phyloP scores from a whole-genome alignment of 2,329 filamentous ascomycete genomes.

The Monilinia polystroma region DNA sequence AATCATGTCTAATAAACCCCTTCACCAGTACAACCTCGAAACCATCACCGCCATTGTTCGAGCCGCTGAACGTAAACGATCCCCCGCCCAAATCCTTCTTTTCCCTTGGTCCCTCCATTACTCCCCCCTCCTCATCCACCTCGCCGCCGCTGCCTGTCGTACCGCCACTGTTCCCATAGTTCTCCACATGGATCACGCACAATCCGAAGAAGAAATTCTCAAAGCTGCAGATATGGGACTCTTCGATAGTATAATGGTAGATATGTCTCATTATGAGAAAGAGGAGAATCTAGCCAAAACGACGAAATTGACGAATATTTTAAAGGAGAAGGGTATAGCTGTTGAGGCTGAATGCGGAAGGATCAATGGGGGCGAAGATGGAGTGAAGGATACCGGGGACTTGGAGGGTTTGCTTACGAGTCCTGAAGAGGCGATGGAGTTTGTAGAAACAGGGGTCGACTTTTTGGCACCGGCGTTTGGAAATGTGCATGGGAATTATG shows the following conservation, averaged over 20 bases:
- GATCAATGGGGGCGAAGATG: conserved; percentile 74
- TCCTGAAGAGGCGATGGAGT: conserved; percentile 59
- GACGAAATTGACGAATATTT: conserved; percentile 50
- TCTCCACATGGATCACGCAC: conserved; percentile 67
- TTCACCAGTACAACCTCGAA: conserved; percentile 61
- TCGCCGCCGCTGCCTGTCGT: conserved; percentile 54
- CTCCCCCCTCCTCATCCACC: conserved; percentile 51
- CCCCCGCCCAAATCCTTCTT: conserved; percentile 66
- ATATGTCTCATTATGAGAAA: conserved; percentile 72
- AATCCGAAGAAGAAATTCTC: conserved; percentile 55
- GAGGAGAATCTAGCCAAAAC: conserved; percentile 69
- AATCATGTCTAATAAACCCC: not conserved
- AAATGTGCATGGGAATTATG: conserved; percentile 65
- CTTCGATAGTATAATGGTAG: conserved; percentile 74
- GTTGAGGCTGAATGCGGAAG: conserved; percentile 68
- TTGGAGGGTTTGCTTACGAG: conserved; percentile 62
- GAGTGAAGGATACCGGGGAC: conserved; percentile 65
- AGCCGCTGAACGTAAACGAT: conserved; percentile 65
- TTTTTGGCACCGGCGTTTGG: conserved; percentile 67
- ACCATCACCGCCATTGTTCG: conserved; percentile 65
- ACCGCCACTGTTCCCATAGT: conserved; percentile 59
- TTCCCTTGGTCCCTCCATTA: conserved; percentile 71
- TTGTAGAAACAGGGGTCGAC: conserved; percentile 63
- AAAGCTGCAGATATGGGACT: conserved; percentile 55
- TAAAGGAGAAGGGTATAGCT: conserved; percentile 60